Conservation (phyloP, 2,329 filamentous ascomycete species). For the Metarhizium rileyi region DNA sequence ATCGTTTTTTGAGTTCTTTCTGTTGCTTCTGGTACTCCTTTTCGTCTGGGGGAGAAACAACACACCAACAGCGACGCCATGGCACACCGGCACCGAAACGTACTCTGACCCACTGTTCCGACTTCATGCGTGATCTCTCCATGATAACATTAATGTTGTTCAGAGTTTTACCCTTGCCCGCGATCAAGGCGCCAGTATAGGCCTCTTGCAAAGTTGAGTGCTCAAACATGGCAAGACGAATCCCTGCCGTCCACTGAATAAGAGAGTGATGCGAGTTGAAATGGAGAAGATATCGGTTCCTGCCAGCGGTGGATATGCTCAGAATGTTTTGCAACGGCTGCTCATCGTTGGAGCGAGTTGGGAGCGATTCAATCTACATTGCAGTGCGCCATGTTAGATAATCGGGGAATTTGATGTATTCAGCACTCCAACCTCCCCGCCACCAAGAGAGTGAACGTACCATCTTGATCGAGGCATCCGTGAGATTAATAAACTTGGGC, state of each 20-base stretch:
- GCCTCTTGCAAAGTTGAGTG: conserved; percentile 89
- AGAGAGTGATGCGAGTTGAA: conserved; percentile 93
- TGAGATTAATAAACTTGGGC: conserved; percentile 91
- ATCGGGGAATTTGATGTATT: not conserved
- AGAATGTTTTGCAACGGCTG: conserved; percentile 88
- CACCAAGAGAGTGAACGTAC: conserved; percentile 36
- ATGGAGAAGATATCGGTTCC: conserved; percentile 90
- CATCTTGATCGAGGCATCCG: conserved; percentile 97
- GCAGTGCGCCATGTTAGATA: not conserved
- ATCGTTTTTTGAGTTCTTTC: conserved; percentile 73
- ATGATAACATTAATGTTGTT: conserved; percentile 89
- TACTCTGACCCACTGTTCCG: conserved; percentile 91
- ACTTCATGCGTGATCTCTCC: conserved; percentile 65
- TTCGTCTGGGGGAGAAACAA: conserved; percentile 84
- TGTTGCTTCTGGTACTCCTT: conserved; percentile 80
- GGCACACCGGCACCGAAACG: conserved; percentile 92
- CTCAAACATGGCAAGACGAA: conserved; percentile 89
- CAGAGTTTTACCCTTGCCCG: conserved; percentile 79
- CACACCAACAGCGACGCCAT: conserved; percentile 95
- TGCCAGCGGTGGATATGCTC: conserved; percentile 88
- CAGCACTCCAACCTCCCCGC: not conserved
- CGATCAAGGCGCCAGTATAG: conserved; percentile 91
- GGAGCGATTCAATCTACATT: conserved; percentile 71
- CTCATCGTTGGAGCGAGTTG: conserved; percentile 66
- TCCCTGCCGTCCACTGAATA: conserved; percentile 91